Evolutionary conservation across 2,329 filamentous ascomycete species (phyloP), one percentile per base, ranked within the genome.

Genomic region (Aspergillus niger): DNA sequence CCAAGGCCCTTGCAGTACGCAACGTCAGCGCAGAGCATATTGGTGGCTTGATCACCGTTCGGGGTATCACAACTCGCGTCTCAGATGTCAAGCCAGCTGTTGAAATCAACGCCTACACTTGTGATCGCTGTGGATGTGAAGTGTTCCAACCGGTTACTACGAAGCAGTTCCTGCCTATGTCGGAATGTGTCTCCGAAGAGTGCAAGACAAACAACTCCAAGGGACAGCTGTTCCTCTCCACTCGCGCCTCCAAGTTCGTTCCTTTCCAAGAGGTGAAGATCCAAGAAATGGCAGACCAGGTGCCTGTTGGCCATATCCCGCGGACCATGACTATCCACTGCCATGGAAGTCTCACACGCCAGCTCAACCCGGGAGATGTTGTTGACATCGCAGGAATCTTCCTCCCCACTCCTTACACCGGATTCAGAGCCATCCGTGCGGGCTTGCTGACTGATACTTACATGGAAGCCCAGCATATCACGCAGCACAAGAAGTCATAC

Each of bases 231-330:
- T 94, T 96, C 75, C 87, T 96, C 39, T 97, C 94, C 0, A 96
- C 93, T n/a, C 86, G 95, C 69, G 95, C 94, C 0, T 97, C 93
- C 55, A 99, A 98, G 72, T 99, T 98, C 73, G 80, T 97, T 71
- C 92, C 95, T 3, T 99, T 99, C 81, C 95, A 99, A 77, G 95
- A 99, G 77, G 88, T 98, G 78, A 98, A 98, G 81, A 92, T 99
- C 59, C 95, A 99, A 78, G 95, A 99, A 75, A 91, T 98, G 87
- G 92, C 95, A n/a, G 95, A 99, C 75, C 95, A 99, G 76, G 95
- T 99, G 0, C 95, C 95, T 7, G 96, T 99, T 65, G 95, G 95
- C 54, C 95, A 99, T 74, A 99, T 99, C 69, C 95, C 95, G 32
- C 87, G 95, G 61, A 92, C 92, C 59, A 81, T 99, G 64, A 98